phyloP scores from a whole-genome alignment of 2,329 filamentous ascomycete species.

The Tolypocladium tropicale region DNA sequence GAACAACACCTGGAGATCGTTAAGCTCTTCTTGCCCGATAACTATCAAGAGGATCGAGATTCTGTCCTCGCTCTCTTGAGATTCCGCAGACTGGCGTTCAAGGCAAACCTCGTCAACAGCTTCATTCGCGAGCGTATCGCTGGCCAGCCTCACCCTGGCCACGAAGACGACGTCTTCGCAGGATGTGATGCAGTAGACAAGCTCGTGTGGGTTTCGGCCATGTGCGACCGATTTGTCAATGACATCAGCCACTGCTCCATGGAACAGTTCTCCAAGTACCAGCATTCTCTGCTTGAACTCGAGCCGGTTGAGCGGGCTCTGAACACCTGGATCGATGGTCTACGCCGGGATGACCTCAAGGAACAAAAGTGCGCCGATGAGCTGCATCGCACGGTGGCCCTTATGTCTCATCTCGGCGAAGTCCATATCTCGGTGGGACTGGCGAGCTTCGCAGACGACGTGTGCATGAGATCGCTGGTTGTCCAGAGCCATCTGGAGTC shows the following conservation, averaged over 20 bases:
- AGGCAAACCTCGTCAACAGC: conserved; percentile 66
- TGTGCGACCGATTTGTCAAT: conserved; percentile 76
- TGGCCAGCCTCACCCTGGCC: conserved; percentile 53
- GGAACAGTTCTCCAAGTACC: conserved; percentile 68
- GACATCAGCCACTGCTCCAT: conserved; percentile 70
- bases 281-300: conserved; percentile 74
- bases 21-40: conserved; percentile 79
- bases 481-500: conserved; percentile 78
- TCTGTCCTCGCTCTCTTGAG: conserved; percentile 81
- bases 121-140: conserved; percentile 73
- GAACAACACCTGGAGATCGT: conserved; percentile 82
- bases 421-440: conserved; percentile 63
- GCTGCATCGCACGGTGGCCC: conserved; percentile 71
- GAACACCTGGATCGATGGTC: conserved; percentile 76
- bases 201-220: conserved; percentile 70
- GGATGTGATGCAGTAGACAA: conserved; percentile 78
- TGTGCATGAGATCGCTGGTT: conserved; percentile 66
- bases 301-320: conserved; percentile 85
- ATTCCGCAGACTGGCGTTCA: conserved; percentile 82
- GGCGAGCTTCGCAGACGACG: conserved; percentile 65
- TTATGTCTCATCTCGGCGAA: conserved; percentile 79
- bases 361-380: conserved; percentile 74
- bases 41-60: conserved; percentile 68
- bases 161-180: conserved; percentile 69
- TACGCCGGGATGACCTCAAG: conserved; percentile 77